Conservation (phyloP, 371 early-diverging fungal genomes). For the Lichtheimia ornata region DNA sequence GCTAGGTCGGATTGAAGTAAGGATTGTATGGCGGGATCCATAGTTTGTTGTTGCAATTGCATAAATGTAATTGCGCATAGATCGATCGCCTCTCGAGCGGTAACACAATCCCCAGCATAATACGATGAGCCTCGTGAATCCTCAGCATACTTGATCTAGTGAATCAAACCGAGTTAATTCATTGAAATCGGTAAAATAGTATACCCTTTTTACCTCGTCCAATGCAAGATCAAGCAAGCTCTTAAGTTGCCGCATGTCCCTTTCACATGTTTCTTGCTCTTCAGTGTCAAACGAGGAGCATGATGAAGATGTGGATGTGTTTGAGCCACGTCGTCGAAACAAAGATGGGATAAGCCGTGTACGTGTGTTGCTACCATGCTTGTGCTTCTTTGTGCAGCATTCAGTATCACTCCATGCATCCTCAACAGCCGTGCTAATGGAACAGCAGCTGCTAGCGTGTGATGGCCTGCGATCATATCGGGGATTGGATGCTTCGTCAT, state of each 20-base stretch:
- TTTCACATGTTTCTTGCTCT: conserved; percentile 6
- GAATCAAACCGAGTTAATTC: neutral
- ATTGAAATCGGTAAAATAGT: neutral
- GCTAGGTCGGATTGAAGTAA: conserved; percentile 27
- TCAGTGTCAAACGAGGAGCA: conserved; percentile 12
- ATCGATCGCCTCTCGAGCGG: conserved; percentile 43
- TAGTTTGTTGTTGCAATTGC: conserved; percentile 24
- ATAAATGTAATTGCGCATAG: conserved; percentile 28
- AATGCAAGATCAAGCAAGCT: conserved; percentile 17
- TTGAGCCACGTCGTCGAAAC: conserved; percentile 5
- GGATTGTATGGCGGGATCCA: conserved; percentile 19
- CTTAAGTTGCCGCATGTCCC: conserved; percentile 6
- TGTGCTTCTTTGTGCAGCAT: conserved; percentile 3
- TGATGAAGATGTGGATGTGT: conserved; percentile 10
- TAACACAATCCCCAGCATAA: conserved; percentile 38
- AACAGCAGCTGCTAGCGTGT: conserved; percentile 6
- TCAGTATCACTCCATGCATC: conserved; percentile 2
- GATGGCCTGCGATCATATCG: conserved; percentile 1
- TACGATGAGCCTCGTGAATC: conserved; percentile 44
- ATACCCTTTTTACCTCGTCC: conserved; percentile 15
- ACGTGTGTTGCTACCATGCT: conserved; percentile 2
- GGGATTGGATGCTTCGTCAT: neutral
- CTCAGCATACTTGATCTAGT: conserved; percentile 38
- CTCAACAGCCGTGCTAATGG: neutral
- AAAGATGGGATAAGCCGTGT: neutral